These are phyloP conservation scores for Soucietia sequanensis DNA, from an alignment of 805 yeast species.

Conservation along the genomic window DNA sequence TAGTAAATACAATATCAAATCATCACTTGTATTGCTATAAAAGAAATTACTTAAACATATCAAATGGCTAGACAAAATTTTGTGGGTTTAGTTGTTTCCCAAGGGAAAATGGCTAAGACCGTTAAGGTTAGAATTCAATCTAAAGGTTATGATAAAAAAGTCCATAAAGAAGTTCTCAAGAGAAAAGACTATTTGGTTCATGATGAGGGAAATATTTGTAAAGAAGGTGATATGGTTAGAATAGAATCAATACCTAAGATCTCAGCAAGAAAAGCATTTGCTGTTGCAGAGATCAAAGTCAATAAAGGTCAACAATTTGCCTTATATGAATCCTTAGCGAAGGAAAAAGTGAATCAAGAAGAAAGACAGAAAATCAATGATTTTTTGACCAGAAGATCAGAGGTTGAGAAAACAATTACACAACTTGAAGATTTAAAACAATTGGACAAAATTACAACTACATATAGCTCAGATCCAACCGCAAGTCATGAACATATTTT, in stretches of 20 bases:
- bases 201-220: conserved; percentile 87
- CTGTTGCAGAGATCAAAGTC: conserved; percentile 87
- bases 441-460: conserved; percentile 29
- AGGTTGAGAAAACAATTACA: conserved; percentile 23
- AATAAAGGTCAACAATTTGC: conserved; percentile 93
- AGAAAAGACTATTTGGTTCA: conserved; percentile 88
- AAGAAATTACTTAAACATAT: too few species aligned
- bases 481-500: conserved; percentile 23
- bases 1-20: too few species aligned
- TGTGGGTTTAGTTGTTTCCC: conserved; percentile 89
- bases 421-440: conserved; percentile 38
- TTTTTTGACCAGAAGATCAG: conserved; percentile 47
- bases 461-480: conserved; percentile 21
- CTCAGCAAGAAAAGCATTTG: conserved; percentile 78
- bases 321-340: conserved; percentile 71
- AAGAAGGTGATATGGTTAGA: conserved; percentile 94
- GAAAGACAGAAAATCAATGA: conserved; percentile 56
- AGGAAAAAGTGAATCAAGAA: conserved; percentile 61
- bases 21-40: too few species aligned
- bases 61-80: conserved; percentile 87
- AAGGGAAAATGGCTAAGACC: conserved; percentile 94
- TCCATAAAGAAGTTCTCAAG: conserved; percentile 73
- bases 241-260: conserved; percentile 87
- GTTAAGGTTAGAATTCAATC: conserved; percentile 88
- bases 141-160: conserved; percentile 64